A percentile compares a stretch with the other conserved stretches of the same genome.
phyloP scores from a whole-genome alignment of 345 rosid genomes.

The Dipteronia dyeriana region DNA sequence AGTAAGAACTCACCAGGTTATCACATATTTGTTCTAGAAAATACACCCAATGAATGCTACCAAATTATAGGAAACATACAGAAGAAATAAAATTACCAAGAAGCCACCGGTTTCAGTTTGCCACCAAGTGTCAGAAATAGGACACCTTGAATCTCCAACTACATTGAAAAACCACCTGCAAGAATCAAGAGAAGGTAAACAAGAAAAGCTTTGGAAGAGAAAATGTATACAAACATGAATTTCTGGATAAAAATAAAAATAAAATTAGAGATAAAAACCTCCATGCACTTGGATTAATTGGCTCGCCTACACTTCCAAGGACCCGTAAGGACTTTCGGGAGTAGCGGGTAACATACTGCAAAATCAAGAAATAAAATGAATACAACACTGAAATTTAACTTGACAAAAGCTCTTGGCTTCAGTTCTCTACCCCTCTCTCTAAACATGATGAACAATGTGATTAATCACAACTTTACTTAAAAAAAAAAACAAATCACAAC shows the following conservation, averaged over 20 bases:
- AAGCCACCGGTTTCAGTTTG: slow-evolving; percentile 99
- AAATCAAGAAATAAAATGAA: slow-evolving; percentile 29
- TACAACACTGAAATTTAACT: slow-evolving; percentile 4
- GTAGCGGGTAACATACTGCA: slow-evolving; percentile 77
- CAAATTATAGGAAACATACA: slow-evolving; percentile 7
- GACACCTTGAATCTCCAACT: slow-evolving; percentile 89
- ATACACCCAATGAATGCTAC: neutral
- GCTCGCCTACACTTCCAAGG: slow-evolving; percentile 99
- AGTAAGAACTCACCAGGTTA: slow-evolving; percentile 4
- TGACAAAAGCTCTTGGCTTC: neutral
- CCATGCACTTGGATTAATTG: slow-evolving; percentile 99
- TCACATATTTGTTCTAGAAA: neutral
- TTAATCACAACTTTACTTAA: slow-evolving; percentile 1
- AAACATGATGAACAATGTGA: neutral
- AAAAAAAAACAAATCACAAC: too few relatives aligned
- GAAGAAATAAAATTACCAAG: slow-evolving; percentile 52
- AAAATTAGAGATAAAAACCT: slow-evolving; percentile 50
- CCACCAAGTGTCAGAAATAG: slow-evolving; percentile 99
- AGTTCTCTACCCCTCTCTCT: neutral
- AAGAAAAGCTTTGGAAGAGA: neutral
- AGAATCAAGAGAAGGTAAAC: slow-evolving; percentile 17
- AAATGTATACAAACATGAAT: neutral
- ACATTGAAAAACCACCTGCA: slow-evolving; percentile 92
- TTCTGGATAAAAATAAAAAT: slow-evolving; percentile 21
- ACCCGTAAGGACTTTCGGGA: slow-evolving; percentile 92